Base-by-base conservation (phyloP, 495 filamentous ascomycete species). In the Terfezia boudieri region DNA sequence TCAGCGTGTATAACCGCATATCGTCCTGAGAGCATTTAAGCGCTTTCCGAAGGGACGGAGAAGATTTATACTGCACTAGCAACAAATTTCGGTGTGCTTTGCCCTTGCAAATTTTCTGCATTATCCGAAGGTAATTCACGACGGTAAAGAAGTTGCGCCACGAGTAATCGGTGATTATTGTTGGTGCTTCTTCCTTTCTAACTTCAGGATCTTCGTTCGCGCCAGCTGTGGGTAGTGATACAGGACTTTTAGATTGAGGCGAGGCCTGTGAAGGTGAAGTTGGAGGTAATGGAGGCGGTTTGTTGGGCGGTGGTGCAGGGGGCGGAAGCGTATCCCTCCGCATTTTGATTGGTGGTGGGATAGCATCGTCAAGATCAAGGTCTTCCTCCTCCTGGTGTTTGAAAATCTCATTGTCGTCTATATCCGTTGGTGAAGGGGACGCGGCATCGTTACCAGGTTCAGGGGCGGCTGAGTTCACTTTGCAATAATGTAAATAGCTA, bases 61-160 rank as follows among this genome's bases (percentile, higher is more conserved):
- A 84, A 8, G 80, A 84, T 68, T 95, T 96, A 73, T 94, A 96
- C 58, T 90, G 83, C 11, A 96, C 86, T 41, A 98, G 79, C 4
- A 95, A 72, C 9, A 96, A 73, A 64, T 92, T 92, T 50, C 90
- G 83, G 67, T 98, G 90, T 2, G 87, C 83, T 67, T 95, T 94
- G 66, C 81, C 72, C 58, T 93, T 90, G 66, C 86, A 93, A 55
- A 96, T 83, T 67, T 98, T 98, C 65, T 96, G 90, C 77, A 96
- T 83, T 53, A 94, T 76, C 58, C 92, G 86, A 16, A 98, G 75
- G 69, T 86, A 83, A 68, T 90, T 95, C 73, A 95, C 94, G 52
- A 79, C 74, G 8, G 84, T 80, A 73, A 88, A 92, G 74, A 96
- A 92, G 69, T 89, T 88, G 58, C 92, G 83, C 68, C 85, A 87